phyloP scores from a whole-genome alignment of 2,329 filamentous ascomycete genomes.

The Fusarium solani-melongenae region DNA sequence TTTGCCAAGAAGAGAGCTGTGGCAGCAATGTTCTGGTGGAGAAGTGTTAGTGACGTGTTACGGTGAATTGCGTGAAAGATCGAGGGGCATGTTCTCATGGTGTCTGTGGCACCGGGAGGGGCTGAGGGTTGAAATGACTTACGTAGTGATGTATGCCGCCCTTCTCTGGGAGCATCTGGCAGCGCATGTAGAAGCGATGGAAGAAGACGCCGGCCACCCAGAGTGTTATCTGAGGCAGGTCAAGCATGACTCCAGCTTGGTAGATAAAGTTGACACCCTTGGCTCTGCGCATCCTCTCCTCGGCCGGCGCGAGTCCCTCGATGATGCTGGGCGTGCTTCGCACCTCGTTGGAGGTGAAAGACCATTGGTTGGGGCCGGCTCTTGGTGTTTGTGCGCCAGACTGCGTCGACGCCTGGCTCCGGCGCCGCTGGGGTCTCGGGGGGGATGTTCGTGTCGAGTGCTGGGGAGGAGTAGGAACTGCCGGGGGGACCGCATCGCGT shows the following conservation, averaged over 20 bases:
- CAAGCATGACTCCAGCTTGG: constrained; percentile 91
- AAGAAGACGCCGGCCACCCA: constrained; percentile 95
- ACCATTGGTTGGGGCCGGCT: constrained; percentile 76
- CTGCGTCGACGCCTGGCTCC: constrained; percentile 55
- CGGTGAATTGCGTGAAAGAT: neutral
- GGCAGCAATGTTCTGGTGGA: constrained; percentile 79
- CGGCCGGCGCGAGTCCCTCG: constrained; percentile 79
- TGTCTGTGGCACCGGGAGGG: neutral
- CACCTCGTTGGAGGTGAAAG: constrained; percentile 87
- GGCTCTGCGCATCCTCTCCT: constrained; percentile 83
- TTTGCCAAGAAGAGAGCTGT: constrained; percentile 94
- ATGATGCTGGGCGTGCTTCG: constrained; percentile 84
- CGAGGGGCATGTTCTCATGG: neutral
- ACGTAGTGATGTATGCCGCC: constrained; percentile 91
- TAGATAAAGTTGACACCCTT: constrained; percentile 98
- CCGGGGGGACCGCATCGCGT: constrained; percentile 66
- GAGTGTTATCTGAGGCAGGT: constrained; percentile 90
- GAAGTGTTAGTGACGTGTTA: constrained; percentile 21
- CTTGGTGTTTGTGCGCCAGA: constrained; percentile 52
- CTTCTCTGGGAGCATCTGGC: constrained; percentile 80
- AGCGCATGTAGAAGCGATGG: constrained; percentile 94
- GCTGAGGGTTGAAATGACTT: constrained; percentile 48
- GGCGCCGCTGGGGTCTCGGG: constrained; percentile 59
- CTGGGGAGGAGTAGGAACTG: constrained; percentile 70
- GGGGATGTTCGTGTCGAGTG: constrained; percentile 66